A percentile compares a stretch with the other conserved stretches of the same genome.
Conservation (phyloP, 202 grass and related monocot genomes). For the Carex arenaria region DNA sequence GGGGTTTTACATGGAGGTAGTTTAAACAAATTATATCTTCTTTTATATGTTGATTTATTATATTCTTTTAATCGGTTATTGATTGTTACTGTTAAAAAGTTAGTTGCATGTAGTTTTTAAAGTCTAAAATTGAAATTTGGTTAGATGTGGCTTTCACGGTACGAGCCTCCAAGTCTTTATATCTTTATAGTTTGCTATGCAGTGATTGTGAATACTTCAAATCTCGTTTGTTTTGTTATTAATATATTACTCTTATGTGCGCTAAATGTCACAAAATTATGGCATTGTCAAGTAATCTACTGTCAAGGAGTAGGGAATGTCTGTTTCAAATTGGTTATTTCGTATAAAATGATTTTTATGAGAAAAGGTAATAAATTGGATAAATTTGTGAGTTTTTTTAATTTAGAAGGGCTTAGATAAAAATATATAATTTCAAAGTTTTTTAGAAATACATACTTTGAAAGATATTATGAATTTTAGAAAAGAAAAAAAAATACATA, state of each 20-base stretch:
- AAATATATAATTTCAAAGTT: too few species aligned
- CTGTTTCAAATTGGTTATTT: too few species aligned
- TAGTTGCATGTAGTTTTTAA: neutral
- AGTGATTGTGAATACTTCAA: neutral
- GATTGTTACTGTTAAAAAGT: neutral
- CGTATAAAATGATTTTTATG: too few species aligned
- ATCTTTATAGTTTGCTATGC: neutral
- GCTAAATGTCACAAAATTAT: neutral
- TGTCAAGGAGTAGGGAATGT: too few species aligned
- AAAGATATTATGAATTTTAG: too few species aligned
- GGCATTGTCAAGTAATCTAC: neutral
- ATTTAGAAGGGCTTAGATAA: too few species aligned
- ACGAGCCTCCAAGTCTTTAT: neutral
- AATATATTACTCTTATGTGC: neutral
- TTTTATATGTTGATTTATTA: slow-evolving; percentile 3
- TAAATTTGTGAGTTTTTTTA: too few species aligned
- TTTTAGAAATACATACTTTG: too few species aligned
- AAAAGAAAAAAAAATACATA: too few species aligned
- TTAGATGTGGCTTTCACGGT: neutral
- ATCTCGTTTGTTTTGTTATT: neutral
- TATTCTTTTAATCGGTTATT: neutral
- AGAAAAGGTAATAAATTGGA: too few species aligned
- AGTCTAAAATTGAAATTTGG: neutral
- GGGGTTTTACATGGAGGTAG: neutral
- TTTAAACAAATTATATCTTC: neutral